A percentile compares a stretch with the other conserved stretches of the same genome.
phyloP scores from a whole-genome alignment of 75 land plant genomes.

The Adiantum capillusveneris region DNA sequence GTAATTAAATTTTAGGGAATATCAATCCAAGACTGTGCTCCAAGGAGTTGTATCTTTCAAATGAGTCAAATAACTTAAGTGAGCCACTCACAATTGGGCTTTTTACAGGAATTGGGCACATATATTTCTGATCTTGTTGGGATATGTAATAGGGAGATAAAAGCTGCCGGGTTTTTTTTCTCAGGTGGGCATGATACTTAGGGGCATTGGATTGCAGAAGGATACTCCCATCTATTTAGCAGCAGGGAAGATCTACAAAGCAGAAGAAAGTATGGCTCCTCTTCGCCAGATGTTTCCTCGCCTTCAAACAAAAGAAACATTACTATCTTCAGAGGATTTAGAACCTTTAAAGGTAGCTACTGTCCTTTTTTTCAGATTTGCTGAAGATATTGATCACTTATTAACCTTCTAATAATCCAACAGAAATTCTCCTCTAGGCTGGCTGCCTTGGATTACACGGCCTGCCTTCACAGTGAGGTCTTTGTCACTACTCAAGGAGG shows the following conservation, averaged over 20 bases:
- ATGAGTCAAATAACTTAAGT: too few species aligned
- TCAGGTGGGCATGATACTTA: constrained; percentile 96
- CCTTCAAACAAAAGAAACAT: constrained; percentile 79
- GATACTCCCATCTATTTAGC: constrained; percentile 87
- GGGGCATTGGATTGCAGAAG: constrained; percentile 93
- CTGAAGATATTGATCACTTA: too few species aligned
- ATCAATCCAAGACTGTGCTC: too few species aligned
- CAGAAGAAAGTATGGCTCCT: constrained; percentile 81
- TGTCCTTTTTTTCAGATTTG: too few species aligned
- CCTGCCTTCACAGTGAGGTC: constrained; percentile 97
- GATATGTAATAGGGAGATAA: not conserved
- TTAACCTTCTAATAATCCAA: constrained; percentile 4
- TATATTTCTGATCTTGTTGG: not conserved
- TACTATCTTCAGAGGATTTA: constrained; percentile 77
- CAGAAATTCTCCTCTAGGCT: constrained; percentile 91
- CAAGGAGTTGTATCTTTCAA: too few species aligned
- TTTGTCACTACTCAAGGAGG: constrained; percentile 99
- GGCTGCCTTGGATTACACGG: constrained; percentile 96
- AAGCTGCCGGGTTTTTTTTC: not conserved
- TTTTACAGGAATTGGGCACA: too few species aligned
- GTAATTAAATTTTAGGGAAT: too few species aligned
- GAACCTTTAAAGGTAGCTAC: constrained; percentile 63
- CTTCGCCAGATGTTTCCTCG: constrained; percentile 91
- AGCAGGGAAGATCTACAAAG: constrained; percentile 85
- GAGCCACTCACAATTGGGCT: too few species aligned